A percentile compares a stretch with the other conserved stretches of the same genome.
These are phyloP conservation scores for Gastrodia elata DNA, from an alignment of 106 monocot genomes.

Conservation along the genomic window DNA sequence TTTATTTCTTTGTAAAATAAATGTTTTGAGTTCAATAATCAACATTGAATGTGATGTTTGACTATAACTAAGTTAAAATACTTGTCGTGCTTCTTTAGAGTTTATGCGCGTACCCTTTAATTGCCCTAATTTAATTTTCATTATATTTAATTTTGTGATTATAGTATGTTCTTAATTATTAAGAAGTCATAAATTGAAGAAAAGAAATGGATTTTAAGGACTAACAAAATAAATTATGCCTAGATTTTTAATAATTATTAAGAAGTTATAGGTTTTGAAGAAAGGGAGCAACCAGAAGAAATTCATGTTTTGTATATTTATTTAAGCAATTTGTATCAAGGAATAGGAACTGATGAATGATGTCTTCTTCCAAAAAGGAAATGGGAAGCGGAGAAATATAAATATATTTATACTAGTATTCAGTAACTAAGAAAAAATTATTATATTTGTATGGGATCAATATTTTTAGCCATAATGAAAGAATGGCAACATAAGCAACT, in stretches of 20 bases:
- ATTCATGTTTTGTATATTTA: not conserved
- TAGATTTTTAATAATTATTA: not conserved
- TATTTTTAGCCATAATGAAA: too few species aligned
- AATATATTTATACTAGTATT: not conserved
- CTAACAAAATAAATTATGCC: not conserved
- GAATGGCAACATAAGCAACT: too few species aligned
- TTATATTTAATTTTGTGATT: not conserved
- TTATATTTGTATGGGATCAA: too few species aligned
- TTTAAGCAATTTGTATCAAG: not conserved
- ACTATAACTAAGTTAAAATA: not conserved
- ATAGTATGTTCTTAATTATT: too few species aligned
- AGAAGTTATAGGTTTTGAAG: not conserved
- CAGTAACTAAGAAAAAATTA: too few species aligned
- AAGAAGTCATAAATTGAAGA: too few species aligned
- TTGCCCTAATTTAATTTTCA: not conserved
- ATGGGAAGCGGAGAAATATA: too few species aligned
- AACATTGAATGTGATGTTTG: not conserved
- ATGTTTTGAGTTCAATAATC: not conserved
- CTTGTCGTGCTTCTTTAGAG: not conserved
- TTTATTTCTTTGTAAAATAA: not conserved
- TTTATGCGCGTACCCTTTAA: too few species aligned
- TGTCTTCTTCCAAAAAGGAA: too few species aligned
- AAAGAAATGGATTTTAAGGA: too few species aligned
- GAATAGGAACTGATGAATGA: too few species aligned
- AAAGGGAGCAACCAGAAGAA: not conserved